Base-by-base conservation (phyloP, 176 grass and related monocot species). In the Otatea glauca region DNA sequence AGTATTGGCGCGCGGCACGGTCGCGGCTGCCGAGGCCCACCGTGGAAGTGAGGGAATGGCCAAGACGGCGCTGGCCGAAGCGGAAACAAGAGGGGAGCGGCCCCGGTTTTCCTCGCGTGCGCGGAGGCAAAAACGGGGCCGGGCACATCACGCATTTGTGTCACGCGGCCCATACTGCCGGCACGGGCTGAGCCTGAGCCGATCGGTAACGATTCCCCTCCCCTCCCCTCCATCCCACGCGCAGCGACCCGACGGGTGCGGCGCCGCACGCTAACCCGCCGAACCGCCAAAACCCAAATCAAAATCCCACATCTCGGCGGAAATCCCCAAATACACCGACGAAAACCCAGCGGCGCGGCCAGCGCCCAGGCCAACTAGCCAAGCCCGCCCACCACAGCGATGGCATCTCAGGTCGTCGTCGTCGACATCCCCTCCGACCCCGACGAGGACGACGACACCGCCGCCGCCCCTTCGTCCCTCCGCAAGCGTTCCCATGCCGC, bases 271-370 rank as follows among this genome's bases (percentile, higher is more conserved):
- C 80, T 17, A 51, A 51, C 49, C 49, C 15, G 49, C 6, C 55
- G 66, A 45, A 62, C 78, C 75, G 75, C 81, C 68, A 79, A 88
- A 79, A 65, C 43, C 68, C 77, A 87, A 64, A 67, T 81, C 74
- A 44, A 90, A 78, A 58, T 21, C 18, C 3, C 78, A 5, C 50
- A 4, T 68, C 78, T 82, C 41, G 45, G 39, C 65, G 70, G 53
- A 73, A 80, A 72, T 18, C 47, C 72, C 65, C 65, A 75, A 24
- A 38, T 45, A 63, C 61, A 45, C 54, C 73, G 11, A 16, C 17
- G 56, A 78, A 69, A 45, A 51, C 72, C 18, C 44, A 5, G 55
- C 49, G 49, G 74, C 0, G 74, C 0, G n/a, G 25, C n/a, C 23
- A 45, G 17, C 64, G 64, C 9, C 72, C 0, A 2, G 23, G 47